Evolutionary conservation across 768 basidiomycete genomes (phyloP).

Genomic region (Phaffia tasmanica): DNA sequence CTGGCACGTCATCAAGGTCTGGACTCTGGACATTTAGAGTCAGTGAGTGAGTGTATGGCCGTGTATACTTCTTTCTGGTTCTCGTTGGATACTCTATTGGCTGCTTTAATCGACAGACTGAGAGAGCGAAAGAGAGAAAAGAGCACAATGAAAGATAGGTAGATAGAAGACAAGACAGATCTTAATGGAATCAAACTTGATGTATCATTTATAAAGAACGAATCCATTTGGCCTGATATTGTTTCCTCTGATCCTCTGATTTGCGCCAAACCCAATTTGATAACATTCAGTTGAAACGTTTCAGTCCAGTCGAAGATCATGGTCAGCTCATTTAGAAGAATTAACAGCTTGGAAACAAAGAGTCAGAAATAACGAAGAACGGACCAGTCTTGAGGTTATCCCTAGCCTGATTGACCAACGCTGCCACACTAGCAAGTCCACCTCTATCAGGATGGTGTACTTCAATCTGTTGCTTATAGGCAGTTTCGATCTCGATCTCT

Average conservation of each 20-base stretch:
- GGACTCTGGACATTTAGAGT: not conserved
- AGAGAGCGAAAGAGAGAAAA: too few species aligned
- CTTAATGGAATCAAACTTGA: too few species aligned
- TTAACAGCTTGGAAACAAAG: not conserved
- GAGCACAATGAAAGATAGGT: too few species aligned
- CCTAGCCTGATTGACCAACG: slow-evolving; percentile 7
- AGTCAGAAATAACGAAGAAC: not conserved
- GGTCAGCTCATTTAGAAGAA: not conserved
- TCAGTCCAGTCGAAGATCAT: not conserved
- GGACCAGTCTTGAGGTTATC: not conserved
- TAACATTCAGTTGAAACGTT: slow-evolving; percentile 1
- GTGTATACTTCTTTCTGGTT: slow-evolving; percentile 7
- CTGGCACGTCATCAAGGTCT: not conserved
- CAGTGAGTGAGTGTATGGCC: not conserved
- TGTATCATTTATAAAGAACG: too few species aligned
- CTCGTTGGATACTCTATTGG: not conserved
- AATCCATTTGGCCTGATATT: too few species aligned
- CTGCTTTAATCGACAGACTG: too few species aligned
- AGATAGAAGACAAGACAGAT: too few species aligned
- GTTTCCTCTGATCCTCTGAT: too few species aligned
- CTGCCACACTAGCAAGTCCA: slow-evolving; percentile 6
- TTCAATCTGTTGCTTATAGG: slow-evolving; percentile 5
- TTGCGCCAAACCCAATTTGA: too few species aligned
- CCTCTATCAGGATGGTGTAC: slow-evolving; percentile 11
- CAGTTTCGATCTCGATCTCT: slow-evolving; percentile 10